Evolutionary conservation across 352 stramenopile genomes (phyloP), one percentile per base, ranked within the genome.

Genomic region (Globisporangium nodosum): DNA sequence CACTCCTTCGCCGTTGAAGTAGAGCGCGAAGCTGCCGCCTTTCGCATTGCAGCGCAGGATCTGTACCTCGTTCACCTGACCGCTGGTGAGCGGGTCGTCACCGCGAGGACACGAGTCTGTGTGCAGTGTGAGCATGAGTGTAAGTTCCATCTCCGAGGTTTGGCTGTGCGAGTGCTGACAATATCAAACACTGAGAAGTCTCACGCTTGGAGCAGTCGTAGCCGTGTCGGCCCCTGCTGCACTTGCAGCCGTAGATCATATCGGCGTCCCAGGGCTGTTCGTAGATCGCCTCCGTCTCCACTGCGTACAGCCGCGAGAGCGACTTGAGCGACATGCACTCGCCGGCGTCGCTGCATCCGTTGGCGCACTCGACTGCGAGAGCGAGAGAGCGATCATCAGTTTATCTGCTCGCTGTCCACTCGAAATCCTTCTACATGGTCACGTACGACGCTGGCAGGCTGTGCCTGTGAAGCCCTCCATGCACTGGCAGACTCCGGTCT

Each of bases 211-310:
- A 90, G 76, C 90, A 97, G 61, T 97, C 90, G 58, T 81, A 93
- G 37, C 79, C 88, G 31, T 81, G 68, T 20, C 69, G 92, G 1
- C 88, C 90, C 42, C 76, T 76, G 18, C 91, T 80, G 61, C 92
- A 98, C 16, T 86, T 69, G 68, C 92, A 98, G 1, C 89, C 90
- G 52, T 88, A 88, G 18, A 97, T 86, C 78, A 87, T 88, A 8
- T 88, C 66, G 1, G 78, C 78, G 33, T 93, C 83, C 81, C 81
- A 93, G 0, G 67, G 53, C 1, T 46, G 55, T 0, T 82, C 68
- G 49, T 93, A 91, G 0, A 84, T 61, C 3, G 69, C 63, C 42
- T 88, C 81, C 3, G 65, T 73, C 3, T 67, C 76, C 9, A 86
- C 75, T 3, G 73, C 70, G 45, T 68, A 77, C 0, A 61, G 30